Base-by-base conservation (phyloP, 495 filamentous ascomycete genomes). In the Cladorrhinum samala region DNA sequence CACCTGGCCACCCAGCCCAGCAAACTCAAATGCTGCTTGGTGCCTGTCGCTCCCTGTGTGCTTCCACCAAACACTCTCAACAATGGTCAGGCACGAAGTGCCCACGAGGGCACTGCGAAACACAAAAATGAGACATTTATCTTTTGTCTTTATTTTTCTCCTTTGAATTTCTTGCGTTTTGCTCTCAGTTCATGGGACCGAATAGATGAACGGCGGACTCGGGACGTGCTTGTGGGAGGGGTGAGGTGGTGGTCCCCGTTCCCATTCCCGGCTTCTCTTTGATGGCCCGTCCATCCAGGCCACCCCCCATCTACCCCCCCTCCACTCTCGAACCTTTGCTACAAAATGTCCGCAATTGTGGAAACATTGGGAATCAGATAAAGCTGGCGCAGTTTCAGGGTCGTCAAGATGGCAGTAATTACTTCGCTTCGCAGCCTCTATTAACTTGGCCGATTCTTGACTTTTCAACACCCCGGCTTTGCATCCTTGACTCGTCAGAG, bases 1-100 rank as follows among this genome's bases (percentile, higher is more conserved):
- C 51, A 50, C 53, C 50, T 56, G 23, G 52, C 49, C 58, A 46
- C 19, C 43, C 45, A 54, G 50, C 46, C 58, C 58, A 57, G 53
- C 55, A 59, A 62, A 57, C 48, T 53, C 50, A 55, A 58, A 55
- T 50, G 51, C 42, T 46, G 46, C 30, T 30, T 21, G 30, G 16
- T 20, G 11, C 9, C 23, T 49, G 24, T 27, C 44, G 44, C 16
- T 33, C 19, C 51, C 43, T 24, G 16, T 24, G 23, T 33, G 20
- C 42, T 21, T 45, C 42, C 42, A 17, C 20, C 18, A 14, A 21
- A 23, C 23, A 13, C 20, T 44, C 20, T 20, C 19, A 17, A 44
- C 41, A 20, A 44, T 17, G 14, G 16, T 17, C 41, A 44, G 20
- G 41, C 16, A 19, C 42, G 17, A 45, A 24, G 6, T 33, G 27